Evolutionary conservation across 2,329 filamentous ascomycete species (phyloP), one percentile per base, ranked within the genome.

Genomic region (Phialophora chinensis): DNA sequence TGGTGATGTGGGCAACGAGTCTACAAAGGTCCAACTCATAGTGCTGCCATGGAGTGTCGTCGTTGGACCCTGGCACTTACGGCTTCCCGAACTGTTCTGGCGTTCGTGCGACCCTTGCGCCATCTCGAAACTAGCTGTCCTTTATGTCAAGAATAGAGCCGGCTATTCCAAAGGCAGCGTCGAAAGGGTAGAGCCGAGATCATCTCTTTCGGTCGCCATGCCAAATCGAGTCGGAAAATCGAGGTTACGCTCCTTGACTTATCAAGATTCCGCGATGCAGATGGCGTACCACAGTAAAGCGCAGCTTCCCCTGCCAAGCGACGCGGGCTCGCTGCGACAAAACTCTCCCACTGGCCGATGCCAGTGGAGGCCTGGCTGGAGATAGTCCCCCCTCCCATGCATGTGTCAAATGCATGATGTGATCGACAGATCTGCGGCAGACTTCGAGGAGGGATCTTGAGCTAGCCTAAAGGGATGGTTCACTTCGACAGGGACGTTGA

Each of bases 221-320:
- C 20, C 49, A 10, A 23, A 52, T 52, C 49, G 55, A 58, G 33
- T 20, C 2, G 33, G 55, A 11, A 47, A 44, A 25, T 58, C 29
- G 53, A 56, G 23, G 20, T 52, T 12, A 17, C 17, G 7, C 55
- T 29, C 38, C 23, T 25, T 20, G 23, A 31, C 11, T 25, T 27
- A 23, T 58, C 4, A 12, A 33, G 55, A n/a, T 58, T 25, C 20
- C 5, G n/a, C 17, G n/a, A 31, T 23, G 55, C 20, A 29, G 20
- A 55, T 33, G 49, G 27, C 44, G 20, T 11, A 20, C 10, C 33
- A 27, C 20, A n/a, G 11, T 20, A 54, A 50, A 63, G 29, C 23
- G 56, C 35, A 52, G 42, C 58, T 47, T 64, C 65, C 65, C 65
- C 65, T 67, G 65, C 65, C 65, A 67, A 67, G 62, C n/a, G 38